Percentiles rank a stretch among this genome's conserved stretches.
Conservation (phyloP, 2,329 filamentous ascomycete genomes). For the Penicillium sp. region DNA sequence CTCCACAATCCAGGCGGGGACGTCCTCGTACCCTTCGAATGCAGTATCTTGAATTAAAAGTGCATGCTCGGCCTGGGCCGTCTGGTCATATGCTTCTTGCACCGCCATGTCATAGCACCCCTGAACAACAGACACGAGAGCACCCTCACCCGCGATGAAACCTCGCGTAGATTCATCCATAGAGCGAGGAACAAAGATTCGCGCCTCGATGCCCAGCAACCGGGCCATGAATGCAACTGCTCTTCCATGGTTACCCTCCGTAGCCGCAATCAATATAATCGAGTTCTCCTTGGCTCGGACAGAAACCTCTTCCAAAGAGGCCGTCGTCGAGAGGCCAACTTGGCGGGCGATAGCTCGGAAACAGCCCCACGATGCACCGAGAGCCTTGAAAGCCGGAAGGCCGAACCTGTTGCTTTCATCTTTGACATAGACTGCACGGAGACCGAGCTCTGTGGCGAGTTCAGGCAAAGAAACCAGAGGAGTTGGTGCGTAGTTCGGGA, state of each 20-base stretch:
- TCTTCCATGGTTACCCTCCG: slow-evolving; percentile 74
- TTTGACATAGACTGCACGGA: slow-evolving; percentile 64
- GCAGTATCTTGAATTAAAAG: slow-evolving; percentile 69
- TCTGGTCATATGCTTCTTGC: slow-evolving; percentile 45
- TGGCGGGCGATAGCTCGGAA: slow-evolving; percentile 55
- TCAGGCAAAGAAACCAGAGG: slow-evolving; percentile 53
- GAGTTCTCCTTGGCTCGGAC: slow-evolving; percentile 27
- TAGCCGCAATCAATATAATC: slow-evolving; percentile 60
- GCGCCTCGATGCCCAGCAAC: slow-evolving; percentile 54
- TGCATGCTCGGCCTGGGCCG: slow-evolving; percentile 35
- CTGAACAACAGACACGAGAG: slow-evolving; percentile 54
- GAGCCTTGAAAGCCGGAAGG: slow-evolving; percentile 74
- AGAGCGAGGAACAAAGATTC: slow-evolving; percentile 62
- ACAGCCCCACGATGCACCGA: slow-evolving; percentile 73
- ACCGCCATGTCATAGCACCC: slow-evolving; percentile 67
- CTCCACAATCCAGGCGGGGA: slow-evolving; percentile 73
- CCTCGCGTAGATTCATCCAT: slow-evolving; percentile 56
- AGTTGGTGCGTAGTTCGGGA: slow-evolving; percentile 59
- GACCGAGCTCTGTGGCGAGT: slow-evolving; percentile 58
- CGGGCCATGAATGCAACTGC: slow-evolving; percentile 68
- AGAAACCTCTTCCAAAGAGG: slow-evolving; percentile 47
- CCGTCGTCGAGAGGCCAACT: slow-evolving; percentile 45
- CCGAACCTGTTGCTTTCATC: slow-evolving; percentile 68
- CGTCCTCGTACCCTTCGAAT: slow-evolving; percentile 63
- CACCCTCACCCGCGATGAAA: slow-evolving; percentile 62